These are phyloP conservation scores for barrel medic (Medicago truncatula) DNA, from an alignment of 306 rosid species.

Conservation along the genomic window DNA sequence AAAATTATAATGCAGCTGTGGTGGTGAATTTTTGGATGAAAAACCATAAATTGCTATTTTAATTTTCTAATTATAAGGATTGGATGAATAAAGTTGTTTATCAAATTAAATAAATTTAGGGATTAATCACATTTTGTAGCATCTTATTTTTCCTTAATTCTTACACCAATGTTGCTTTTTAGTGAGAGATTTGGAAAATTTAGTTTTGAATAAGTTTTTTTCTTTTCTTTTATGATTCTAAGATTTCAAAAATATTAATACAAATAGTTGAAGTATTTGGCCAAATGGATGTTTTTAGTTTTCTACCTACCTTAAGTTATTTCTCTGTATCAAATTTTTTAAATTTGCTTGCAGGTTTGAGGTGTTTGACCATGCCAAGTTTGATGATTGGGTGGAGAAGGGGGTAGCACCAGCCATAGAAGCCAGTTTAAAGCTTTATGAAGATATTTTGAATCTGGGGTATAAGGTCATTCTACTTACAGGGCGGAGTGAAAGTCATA, in stretches of 20 bases:
- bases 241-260: no score
- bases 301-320: neutral
- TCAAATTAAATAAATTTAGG: neutral
- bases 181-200: no score
- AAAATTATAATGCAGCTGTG: neutral
- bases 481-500: constrained; percentile 75
- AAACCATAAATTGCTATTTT: neutral
- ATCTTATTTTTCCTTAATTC: no score
- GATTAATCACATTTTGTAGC: no score
- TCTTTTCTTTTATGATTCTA: no score
- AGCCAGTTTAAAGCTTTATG: constrained; percentile 79
- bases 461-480: constrained; percentile 84
- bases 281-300: neutral
- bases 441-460: constrained; percentile 71
- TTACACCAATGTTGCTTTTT: no score
- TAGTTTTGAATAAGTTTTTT: no score
- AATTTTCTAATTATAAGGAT: neutral
- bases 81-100: neutral
- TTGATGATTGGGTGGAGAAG: constrained; percentile 77
- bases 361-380: constrained; percentile 63
- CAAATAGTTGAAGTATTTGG: no score
- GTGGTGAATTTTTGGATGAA: neutral
- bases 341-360: constrained; percentile 59
- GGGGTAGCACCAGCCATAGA: constrained; percentile 68
- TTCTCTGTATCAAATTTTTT: constrained; percentile 24